A percentile compares a stretch with the other conserved stretches of the same genome.
phyloP scores from a whole-genome alignment of 768 basidiomycete species.

The Suillus subalutaceus region DNA sequence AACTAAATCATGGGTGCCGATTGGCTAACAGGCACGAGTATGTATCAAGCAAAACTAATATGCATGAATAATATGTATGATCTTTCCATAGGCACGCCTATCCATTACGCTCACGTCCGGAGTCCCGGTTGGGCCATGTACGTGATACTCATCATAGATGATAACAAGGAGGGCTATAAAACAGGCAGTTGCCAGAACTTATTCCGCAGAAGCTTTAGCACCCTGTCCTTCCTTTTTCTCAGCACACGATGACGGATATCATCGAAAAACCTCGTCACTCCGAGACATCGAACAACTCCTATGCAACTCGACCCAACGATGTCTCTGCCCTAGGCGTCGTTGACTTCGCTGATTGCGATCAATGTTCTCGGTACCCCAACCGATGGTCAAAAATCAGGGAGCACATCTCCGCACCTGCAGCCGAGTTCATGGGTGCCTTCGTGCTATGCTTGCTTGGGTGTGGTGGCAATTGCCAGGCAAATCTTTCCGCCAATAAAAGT shows the following conservation, averaged over 20 bases:
- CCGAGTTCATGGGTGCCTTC: slow-evolving; percentile 57
- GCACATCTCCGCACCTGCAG: slow-evolving; percentile 51
- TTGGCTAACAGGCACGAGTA: slow-evolving; percentile 9
- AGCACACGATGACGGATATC: slow-evolving; percentile 24
- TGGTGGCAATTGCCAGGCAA: slow-evolving; percentile 55
- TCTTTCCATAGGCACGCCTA: slow-evolving; percentile 2
- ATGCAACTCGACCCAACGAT: slow-evolving; percentile 12
- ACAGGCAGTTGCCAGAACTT: neutral
- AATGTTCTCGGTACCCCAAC: slow-evolving; percentile 46
- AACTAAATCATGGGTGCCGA: slow-evolving; percentile 13
- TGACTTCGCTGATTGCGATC: slow-evolving; percentile 33
- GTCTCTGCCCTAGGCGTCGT: slow-evolving; percentile 10
- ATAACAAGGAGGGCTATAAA: slow-evolving; percentile 26
- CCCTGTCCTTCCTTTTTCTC: slow-evolving; percentile 5
- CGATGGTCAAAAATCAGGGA: slow-evolving; percentile 49
- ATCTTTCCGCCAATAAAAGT: slow-evolving; percentile 43
- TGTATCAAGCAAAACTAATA: slow-evolving; percentile 3
- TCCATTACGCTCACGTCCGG: slow-evolving; percentile 13
- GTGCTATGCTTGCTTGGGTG: slow-evolving; percentile 57
- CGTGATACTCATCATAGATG: slow-evolving; percentile 4
- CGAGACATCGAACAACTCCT: slow-evolving; percentile 22
- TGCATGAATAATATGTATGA: neutral
- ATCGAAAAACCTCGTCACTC: slow-evolving; percentile 24
- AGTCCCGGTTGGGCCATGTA: neutral
- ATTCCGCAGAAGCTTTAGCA: neutral